Evolutionary conservation across 1,284 basidiomycete species (phyloP), one percentile per base, ranked within the genome.

Genomic region (Sporisorium exsertum): DNA sequence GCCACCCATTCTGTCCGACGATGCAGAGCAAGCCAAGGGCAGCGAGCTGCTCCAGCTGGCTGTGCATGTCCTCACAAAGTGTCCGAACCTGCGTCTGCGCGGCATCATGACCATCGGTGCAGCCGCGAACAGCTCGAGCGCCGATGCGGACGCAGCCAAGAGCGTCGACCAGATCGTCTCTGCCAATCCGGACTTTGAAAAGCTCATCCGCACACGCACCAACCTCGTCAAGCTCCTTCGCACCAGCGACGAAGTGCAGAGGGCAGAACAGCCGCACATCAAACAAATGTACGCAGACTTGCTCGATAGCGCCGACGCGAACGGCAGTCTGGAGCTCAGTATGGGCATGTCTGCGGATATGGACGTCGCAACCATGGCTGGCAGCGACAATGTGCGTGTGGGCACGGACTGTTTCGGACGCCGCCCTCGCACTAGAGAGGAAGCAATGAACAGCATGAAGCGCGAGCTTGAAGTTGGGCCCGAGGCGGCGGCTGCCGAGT

Each of bases 321-420:
- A 87, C 52, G 89, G 91, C 5, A 87, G 87, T 58, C 85, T 98
- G 68, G 84, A 94, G 82, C 86, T 99, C 83, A 96, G 94, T 82
- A 98, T 98, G 95, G 96, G 96, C 22, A 99, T 99, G 96, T 96
- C 94, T 61, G 92, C 91, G 64, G 96, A 99, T 81, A 97, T 96
- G 84, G 93, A 92, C 81, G 90, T 91, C 46, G 96, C 96, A 1
- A 87, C 97, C 65, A 89, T 88, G 84, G 90, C 91, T 18, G 96
- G 94, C 0, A 93, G 93, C 81, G 91, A 93, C 81, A 91, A 94
- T 59, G 94, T 98, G 2, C 88, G 96, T 43, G 94, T 99, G 3
- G 96, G 96, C 0, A 95, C 93, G 8, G 91, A 92, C 24, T 94
- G 97, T 61, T 97, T 98, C 85, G 96, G 96, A 0, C 87, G 71